These are phyloP conservation scores for Trypethelium eluteriae DNA, from an alignment of 495 filamentous ascomycete genomes.

Conservation along the genomic window DNA sequence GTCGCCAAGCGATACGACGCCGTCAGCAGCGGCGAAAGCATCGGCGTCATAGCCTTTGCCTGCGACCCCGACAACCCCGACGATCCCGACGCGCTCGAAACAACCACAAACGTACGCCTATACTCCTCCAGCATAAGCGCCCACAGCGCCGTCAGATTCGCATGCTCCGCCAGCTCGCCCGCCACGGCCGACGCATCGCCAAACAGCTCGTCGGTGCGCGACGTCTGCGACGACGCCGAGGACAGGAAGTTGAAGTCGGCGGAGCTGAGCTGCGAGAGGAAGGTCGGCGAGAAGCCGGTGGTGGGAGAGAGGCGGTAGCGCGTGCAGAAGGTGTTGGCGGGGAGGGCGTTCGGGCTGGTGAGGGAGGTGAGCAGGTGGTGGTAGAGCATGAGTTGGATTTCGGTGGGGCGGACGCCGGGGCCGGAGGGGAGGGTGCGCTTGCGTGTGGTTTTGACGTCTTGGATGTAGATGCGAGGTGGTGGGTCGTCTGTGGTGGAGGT, in stretches of 20 bases:
- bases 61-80: too few species aligned
- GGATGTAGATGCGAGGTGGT: slow-evolving; percentile 51
- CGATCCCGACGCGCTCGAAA: slow-evolving; percentile 49
- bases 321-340: slow-evolving; percentile 55
- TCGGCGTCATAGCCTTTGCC: slow-evolving; percentile 39
- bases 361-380: slow-evolving; percentile 74
- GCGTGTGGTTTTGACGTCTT: slow-evolving; percentile 79
- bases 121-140: slow-evolving; percentile 49
- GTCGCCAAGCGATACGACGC: slow-evolving; percentile 53
- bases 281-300: slow-evolving; percentile 63
- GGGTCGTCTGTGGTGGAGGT: background rate
- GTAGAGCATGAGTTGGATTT: slow-evolving; percentile 85
- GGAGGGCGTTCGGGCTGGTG: slow-evolving; percentile 55
- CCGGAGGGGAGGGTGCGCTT: slow-evolving; percentile 52
- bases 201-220: slow-evolving; percentile 20
- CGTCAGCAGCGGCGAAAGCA: slow-evolving; percentile 43
- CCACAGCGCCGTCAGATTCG: slow-evolving; percentile 58
- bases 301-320: slow-evolving; percentile 62
- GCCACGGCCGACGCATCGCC: slow-evolving; percentile 26
- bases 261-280: slow-evolving; percentile 68
- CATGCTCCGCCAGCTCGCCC: slow-evolving; percentile 51
- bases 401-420: slow-evolving; percentile 63
- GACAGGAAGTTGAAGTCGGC: slow-evolving; percentile 52
- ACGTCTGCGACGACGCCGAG: slow-evolving; percentile 21
- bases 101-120: slow-evolving; percentile 10